Evolutionary conservation across 2,329 filamentous ascomycete genomes (phyloP).

Genomic region (Cordyceps cicadae): DNA sequence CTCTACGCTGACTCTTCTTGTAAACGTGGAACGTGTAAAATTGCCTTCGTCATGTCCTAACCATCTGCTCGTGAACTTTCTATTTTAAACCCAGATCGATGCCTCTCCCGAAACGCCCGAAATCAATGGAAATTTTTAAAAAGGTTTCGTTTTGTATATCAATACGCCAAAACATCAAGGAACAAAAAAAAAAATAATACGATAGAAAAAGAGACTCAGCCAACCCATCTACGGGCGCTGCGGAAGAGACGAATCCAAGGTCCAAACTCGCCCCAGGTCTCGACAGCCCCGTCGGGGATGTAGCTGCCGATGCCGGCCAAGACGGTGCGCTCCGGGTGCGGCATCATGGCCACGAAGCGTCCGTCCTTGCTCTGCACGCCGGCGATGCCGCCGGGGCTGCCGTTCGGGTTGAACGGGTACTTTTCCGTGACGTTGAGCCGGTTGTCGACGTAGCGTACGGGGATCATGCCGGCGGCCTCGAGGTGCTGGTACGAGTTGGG

Average conservation of each 20-base stretch:
- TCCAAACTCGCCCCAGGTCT: conserved; percentile 70
- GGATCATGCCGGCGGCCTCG: conserved; percentile 59
- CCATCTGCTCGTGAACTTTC: neutral
- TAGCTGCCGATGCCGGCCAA: conserved; percentile 72
- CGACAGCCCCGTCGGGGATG: conserved; percentile 47
- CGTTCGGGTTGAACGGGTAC: conserved; percentile 86
- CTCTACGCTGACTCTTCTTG: too few species aligned
- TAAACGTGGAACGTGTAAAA: neutral
- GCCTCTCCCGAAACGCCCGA: neutral
- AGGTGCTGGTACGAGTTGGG: conserved; percentile 45
- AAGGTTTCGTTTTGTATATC: neutral
- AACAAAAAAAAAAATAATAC: neutral
- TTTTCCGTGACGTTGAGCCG: conserved; percentile 58
- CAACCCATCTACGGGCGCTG: conserved; percentile 83
- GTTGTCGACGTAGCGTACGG: conserved; percentile 82
- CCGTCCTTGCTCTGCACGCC: conserved; percentile 71
- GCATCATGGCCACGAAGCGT: conserved; percentile 82
- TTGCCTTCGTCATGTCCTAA: neutral
- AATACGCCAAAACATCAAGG: neutral
- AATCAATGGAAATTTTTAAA: neutral
- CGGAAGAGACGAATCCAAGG: conserved; percentile 83
- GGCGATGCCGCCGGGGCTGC: conserved; percentile 72
- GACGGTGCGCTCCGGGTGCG: conserved; percentile 85
- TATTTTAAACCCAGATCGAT: neutral
- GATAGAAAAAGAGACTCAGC: conserved; percentile 28